Base-by-base conservation (phyloP, 208 protist species). In the Trypanosoma cruzi region DNA sequence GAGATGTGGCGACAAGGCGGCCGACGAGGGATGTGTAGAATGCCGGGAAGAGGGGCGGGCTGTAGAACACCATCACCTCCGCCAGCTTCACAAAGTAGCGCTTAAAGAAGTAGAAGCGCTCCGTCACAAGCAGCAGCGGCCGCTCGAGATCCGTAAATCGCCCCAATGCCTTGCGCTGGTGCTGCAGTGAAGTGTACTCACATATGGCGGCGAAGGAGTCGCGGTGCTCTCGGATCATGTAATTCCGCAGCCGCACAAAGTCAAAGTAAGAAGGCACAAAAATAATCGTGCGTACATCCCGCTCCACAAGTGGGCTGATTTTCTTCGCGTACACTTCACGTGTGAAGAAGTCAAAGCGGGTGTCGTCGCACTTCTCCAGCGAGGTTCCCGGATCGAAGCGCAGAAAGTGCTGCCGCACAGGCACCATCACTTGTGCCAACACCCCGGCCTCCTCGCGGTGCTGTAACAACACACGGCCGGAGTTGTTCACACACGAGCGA, bases 31-130 rank as follows among this genome's bases (percentile, higher is more conserved):
- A 94, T 6, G 79, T 66, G 77, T 99, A 99, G 83, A 98, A 98
- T 36, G 90, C 73, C 4, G 94, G 68, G 59, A 95, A 96, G 46
- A 96, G 71, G 16, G 98, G 97, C 52, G 96, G 94, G 31, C 92
- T 93, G 75, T 99, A 99, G 77, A 98, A 98, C 34, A 99, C 77
- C 4, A 99, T 70, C 55, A 88, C 83, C 75, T 97, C 87, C 10
- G 94, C 86, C 49, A 96, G 78, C 71, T 92, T 90, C 48, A 99
- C 87, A 78, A 96, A 91, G 75, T 98, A 98, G 20, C 97, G 86
- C 64, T 91, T 86, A 73, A 97, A 99, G 74, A 98, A 99, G 82
- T 99, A 97, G 63, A 98, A 98, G 37, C 98, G 86, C 73, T 99
- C 97, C 29, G 96, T 99, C 59, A 97, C 86, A 7, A 99, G 73